These are phyloP conservation scores for Suillus weaverae DNA, from an alignment of 768 basidiomycete species.

Conservation along the genomic window DNA sequence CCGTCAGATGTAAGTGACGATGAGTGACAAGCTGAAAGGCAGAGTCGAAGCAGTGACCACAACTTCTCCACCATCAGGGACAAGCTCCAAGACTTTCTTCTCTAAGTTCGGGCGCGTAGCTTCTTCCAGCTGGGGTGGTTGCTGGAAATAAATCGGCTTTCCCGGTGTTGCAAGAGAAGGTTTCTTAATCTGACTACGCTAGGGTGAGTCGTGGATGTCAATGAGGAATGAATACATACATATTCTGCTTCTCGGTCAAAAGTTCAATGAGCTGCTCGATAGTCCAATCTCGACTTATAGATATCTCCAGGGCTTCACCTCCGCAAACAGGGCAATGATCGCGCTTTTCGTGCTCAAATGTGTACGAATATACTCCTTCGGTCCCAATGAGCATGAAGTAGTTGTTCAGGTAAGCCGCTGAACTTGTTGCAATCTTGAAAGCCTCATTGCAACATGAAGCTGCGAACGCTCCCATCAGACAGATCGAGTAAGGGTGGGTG, in stretches of 20 bases:
- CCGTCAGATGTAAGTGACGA: conserved; percentile 51
- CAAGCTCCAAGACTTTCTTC: conserved; percentile 82
- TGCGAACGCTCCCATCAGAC: conserved; percentile 28
- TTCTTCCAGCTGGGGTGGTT: conserved; percentile 87
- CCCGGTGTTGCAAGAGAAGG: conserved; percentile 83
- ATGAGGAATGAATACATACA: conserved; percentile 54
- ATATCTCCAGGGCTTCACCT: conserved; percentile 78
- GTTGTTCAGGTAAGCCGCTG: conserved; percentile 92
- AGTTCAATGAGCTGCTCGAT: conserved; percentile 88
- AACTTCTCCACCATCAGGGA: conserved; percentile 74
- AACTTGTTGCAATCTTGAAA: conserved; percentile 96
- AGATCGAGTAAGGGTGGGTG: background rate
- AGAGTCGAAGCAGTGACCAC: conserved; percentile 86
- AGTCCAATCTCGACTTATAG: conserved; percentile 69
- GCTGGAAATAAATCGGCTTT: conserved; percentile 87
- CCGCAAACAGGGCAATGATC: conserved; percentile 97
- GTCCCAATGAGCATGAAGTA: conserved; percentile 99
- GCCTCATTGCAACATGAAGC: conserved; percentile 99
- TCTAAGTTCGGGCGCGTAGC: conserved; percentile 89
- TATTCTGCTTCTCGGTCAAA: conserved; percentile 83
- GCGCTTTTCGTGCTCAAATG: conserved; percentile 92
- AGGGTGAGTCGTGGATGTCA: background rate
- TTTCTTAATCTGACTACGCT: conserved; percentile 88
- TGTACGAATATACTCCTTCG: conserved; percentile 94
- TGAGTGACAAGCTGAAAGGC: conserved; percentile 81